Percentiles rank a stretch among this genome's conserved stretches.
phyloP scores from a whole-genome alignment of 495 filamentous ascomycete species.

The Beverwykella pulmonaria region DNA sequence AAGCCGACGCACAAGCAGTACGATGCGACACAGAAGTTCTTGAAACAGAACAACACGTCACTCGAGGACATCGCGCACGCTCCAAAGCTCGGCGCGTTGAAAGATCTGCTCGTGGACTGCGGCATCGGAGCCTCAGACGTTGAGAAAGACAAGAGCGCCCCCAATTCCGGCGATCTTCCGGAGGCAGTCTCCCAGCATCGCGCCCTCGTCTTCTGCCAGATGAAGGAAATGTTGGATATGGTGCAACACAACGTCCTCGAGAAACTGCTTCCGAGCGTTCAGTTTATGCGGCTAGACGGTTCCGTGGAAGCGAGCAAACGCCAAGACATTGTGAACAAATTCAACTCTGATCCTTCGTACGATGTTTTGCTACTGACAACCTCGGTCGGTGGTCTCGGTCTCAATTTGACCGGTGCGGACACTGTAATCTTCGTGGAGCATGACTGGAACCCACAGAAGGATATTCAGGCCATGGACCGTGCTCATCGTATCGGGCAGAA shows the following conservation, averaged over 20 bases:
- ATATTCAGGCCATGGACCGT: slow-evolving; percentile 98
- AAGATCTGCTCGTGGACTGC: slow-evolving; percentile 89
- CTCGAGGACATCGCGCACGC: slow-evolving; percentile 86
- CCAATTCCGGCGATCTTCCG: slow-evolving; percentile 54
- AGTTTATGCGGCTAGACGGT: slow-evolving; percentile 89
- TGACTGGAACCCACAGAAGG: slow-evolving; percentile 99
- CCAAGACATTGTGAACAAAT: slow-evolving; percentile 96
- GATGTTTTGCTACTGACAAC: slow-evolving; percentile 92
- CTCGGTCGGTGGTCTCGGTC: slow-evolving; percentile 87
- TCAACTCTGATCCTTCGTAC: slow-evolving; percentile 95
- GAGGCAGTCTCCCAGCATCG: slow-evolving; percentile 91
- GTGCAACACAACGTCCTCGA: slow-evolving; percentile 90
- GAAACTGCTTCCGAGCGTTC: slow-evolving; percentile 80
- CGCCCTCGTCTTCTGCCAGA: slow-evolving; percentile 96
- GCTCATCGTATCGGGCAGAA: slow-evolving; percentile 98
- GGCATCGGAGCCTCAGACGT: slow-evolving; percentile 78
- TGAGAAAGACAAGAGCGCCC: slow-evolving; percentile 43
- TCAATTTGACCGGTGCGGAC: slow-evolving; percentile 96
- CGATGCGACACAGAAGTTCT: slow-evolving; percentile 73
- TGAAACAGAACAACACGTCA: slow-evolving; percentile 68
- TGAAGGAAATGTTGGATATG: slow-evolving; percentile 99
- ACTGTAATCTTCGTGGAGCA: slow-evolving; percentile 99
- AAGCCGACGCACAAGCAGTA: slow-evolving; percentile 92
- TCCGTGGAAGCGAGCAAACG: slow-evolving; percentile 85
- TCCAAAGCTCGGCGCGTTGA: slow-evolving; percentile 85